Percentiles rank a stretch among this genome's conserved stretches.
phyloP scores from a whole-genome alignment of 148 eudicot genomes.

The Simmondsia chinensis region DNA sequence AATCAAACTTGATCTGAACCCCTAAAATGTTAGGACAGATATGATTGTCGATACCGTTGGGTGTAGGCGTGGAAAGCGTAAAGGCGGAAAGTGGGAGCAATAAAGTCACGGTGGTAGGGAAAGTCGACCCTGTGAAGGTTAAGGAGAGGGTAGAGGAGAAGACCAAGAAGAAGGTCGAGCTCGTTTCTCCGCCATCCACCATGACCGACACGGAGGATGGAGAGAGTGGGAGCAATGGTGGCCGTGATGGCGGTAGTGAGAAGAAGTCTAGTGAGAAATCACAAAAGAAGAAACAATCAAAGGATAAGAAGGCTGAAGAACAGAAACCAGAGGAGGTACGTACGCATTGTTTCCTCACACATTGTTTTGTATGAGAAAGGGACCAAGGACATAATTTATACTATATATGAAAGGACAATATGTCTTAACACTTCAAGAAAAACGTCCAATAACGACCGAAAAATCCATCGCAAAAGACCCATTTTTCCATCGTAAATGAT shows the following conservation, averaged over 20 bases:
- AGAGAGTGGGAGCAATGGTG: slow-evolving; percentile 24
- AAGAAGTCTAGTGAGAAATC: slow-evolving; percentile 36
- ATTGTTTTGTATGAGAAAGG: slow-evolving; percentile 8
- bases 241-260: slow-evolving; percentile 23
- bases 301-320: slow-evolving; percentile 26
- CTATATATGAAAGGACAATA: slow-evolving; percentile 9
- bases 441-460: no score
- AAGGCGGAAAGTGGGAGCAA: slow-evolving; percentile 42
- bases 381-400: slow-evolving; percentile 8
- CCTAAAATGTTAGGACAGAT: neutral
- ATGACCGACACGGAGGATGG: slow-evolving; percentile 23
- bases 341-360: no score
- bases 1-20: no score
- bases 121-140: slow-evolving; percentile 50
- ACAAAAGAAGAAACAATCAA: slow-evolving; percentile 41
- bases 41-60: slow-evolving; percentile 18
- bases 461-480: no score
- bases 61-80: slow-evolving; percentile 65
- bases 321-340: slow-evolving; percentile 32
- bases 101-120: slow-evolving; percentile 68
- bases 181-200: slow-evolving; percentile 53
- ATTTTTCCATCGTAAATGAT: no score
- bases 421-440: no score
- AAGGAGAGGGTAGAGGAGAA: slow-evolving; percentile 47
- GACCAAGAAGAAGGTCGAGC: slow-evolving; percentile 53